Evolutionary conservation across 306 rosid genomes (phyloP), one percentile per base, ranked within the genome.

Genomic region (Purshia tridentata): DNA sequence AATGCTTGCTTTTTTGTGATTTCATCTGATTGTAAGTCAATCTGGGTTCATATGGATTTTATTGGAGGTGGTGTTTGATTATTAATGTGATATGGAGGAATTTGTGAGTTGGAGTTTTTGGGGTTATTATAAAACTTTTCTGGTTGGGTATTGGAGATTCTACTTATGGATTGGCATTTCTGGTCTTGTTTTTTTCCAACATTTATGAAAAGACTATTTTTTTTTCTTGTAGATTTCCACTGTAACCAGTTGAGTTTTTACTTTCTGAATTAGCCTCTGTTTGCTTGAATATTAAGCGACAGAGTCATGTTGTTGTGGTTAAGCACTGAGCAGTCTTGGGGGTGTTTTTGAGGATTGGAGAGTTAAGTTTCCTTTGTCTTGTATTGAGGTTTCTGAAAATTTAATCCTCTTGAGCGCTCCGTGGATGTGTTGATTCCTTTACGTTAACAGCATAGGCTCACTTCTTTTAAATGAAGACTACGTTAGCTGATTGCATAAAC

Each of bases 111-210:
- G 2, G 35, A 29, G 35, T 29, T 29, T 29, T 29, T 29, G 35
- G 35, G 35, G 35, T 29, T 29, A 29, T 29, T 29, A 29, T 29
- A 29, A 29, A 29, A 29, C 15, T 70, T 45, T 46, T 42, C 29
- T 41, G 16, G 51, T 69, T 72, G n/a, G 77, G n/a, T 65, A 61
- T 54, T 72, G 80, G 53, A 75, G 78, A 68, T 75, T 77, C 64
- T 41, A 42, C 57, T 65, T 15, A 12, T 75, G 70, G 45, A 51
- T 52, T 74, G 59, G 73, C 57, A 45, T 62, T 80, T 58, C 19
- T 18, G 72, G 61, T 19, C 51, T 37, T 67, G 42, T 73, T 48
- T 11, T 23, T 57, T 79, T 71, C 40, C 3, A 9, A 4, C 4
- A 4, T 9, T 46, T 65, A 62, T 22, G 5, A 44, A 71, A 72